Evolutionary conservation across 306 rosid species (phyloP).

Genomic region (Rubus parviflorus): DNA sequence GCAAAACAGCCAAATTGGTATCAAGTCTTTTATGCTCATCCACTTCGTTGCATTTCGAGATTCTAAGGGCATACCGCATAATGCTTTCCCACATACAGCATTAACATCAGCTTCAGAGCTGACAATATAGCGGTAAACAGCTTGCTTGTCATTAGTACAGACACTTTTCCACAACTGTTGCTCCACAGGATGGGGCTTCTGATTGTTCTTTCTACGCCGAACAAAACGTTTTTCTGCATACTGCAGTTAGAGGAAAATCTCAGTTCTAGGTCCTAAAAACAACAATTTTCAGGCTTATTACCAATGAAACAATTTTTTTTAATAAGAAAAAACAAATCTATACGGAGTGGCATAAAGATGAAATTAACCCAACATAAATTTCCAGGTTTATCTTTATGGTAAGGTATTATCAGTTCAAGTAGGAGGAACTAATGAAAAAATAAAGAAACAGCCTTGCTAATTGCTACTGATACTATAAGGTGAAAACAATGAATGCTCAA

Average conservation of each 20-base stretch:
- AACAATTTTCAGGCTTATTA: slow-evolving; percentile 15
- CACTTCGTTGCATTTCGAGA: slow-evolving; percentile 23
- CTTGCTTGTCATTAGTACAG: slow-evolving; percentile 62
- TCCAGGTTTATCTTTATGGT: background rate
- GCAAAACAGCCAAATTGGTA: slow-evolving; percentile 25
- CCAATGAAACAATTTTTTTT: background rate
- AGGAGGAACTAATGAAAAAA: background rate
- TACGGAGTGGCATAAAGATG: background rate
- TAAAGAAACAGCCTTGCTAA: background rate
- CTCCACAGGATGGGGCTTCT: slow-evolving; percentile 34
- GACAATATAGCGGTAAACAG: slow-evolving; percentile 59
- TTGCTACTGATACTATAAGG: background rate
- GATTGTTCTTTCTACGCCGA: slow-evolving; percentile 31
- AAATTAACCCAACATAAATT: background rate
- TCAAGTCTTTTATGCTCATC: slow-evolving; percentile 11
- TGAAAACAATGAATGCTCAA: no score
- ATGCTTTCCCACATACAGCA: slow-evolving; percentile 36
- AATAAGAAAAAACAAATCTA: background rate
- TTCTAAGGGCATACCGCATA: slow-evolving; percentile 40
- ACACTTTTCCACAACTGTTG: slow-evolving; percentile 60
- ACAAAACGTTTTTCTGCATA: slow-evolving; percentile 61
- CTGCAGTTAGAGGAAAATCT: slow-evolving; percentile 50
- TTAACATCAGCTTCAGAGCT: slow-evolving; percentile 51
- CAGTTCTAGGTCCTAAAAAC: slow-evolving; percentile 22
- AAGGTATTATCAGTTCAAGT: background rate